Evolutionary conservation across 164 flowering plant genomes (phyloP), one percentile per base, ranked within the genome.

Genomic region (Dillenia suffruticosa): DNA sequence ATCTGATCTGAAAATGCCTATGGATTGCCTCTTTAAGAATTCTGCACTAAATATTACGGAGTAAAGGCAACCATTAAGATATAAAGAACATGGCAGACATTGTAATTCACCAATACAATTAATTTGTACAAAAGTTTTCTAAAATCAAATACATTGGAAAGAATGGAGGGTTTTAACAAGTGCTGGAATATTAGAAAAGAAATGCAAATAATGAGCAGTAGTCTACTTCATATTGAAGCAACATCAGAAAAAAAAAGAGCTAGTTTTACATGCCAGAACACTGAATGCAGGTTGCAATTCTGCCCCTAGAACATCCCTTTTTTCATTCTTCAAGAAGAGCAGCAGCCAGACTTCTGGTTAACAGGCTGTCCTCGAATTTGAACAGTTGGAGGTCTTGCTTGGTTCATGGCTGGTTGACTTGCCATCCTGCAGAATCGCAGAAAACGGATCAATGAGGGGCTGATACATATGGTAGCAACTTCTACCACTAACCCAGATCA

Each of bases 321-420:
- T 60, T 6, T 44, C 53, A 44, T 61, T 13, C 19, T 57, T 68
- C 63, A 84, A 71, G 84, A 77, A 3, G 95, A 86, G 82, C 92
- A 86, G 79, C 91, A 85, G 40, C 85, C 82, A 56, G 77, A 58
- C 63, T 81, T 86, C 63, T 85, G 89, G 63, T 74, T 75, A 16
- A 88, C 88, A 12, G 89, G 91, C 72, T 88, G 91, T 68, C 95
- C 95, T 46, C 75, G 75, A 57, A 88, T 77, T 68, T 84, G 89
- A 61, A 88, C 91, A 0, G 89, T 84, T 13, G 87, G 80, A 10
- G 88, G 89, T 74, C 86, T 75, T 1, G 80, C 79, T 63, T 72
- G 77, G 79, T 75, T 82, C 74, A 71, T 63, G 16, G 80, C 80
- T 32, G 90, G 95, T 77, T 88, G 95, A 61, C 81, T 85, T 54